A percentile compares a stretch with the other conserved stretches of the same genome.
Conservation (phyloP, 1,139 yeast species). For the Geotrichum citri-aurantii region DNA sequence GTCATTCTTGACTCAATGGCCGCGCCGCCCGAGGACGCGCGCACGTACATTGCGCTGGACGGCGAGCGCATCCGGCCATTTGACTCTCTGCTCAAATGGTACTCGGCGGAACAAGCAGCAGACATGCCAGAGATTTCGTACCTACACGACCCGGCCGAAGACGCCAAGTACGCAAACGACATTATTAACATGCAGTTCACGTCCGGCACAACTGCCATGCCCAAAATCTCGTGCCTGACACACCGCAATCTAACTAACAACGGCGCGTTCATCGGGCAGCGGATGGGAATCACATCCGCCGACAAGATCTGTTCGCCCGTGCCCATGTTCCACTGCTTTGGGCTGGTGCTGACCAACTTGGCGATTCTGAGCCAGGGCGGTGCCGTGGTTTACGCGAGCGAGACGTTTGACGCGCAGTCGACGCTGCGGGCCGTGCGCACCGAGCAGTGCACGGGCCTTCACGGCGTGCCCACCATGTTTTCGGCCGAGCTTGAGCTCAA, state of each 20-base stretch:
- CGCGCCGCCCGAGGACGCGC: slow-evolving; percentile 13
- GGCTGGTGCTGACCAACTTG: slow-evolving; percentile 34
- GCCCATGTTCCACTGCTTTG: slow-evolving; percentile 37
- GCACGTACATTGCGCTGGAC: slow-evolving; percentile 3
- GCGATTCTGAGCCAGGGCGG: slow-evolving; percentile 31
- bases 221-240: slow-evolving; percentile 32
- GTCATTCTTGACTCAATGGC: slow-evolving; percentile 14
- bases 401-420: slow-evolving; percentile 30
- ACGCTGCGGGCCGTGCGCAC: slow-evolving; percentile 28
- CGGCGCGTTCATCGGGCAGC: slow-evolving; percentile 29
- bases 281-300: slow-evolving; percentile 30
- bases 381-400: slow-evolving; percentile 32
- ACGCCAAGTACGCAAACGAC: slow-evolving; percentile 22
- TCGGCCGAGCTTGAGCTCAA: slow-evolving; percentile 31
- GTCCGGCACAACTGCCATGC: slow-evolving; percentile 34
- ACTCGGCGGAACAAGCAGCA: slow-evolving; percentile 12
- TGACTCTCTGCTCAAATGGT: slow-evolving; percentile 16
- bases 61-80: slow-evolving; percentile 16
- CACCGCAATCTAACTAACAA: slow-evolving; percentile 32
- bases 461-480: slow-evolving; percentile 37
- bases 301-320: slow-evolving; percentile 34
- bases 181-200: slow-evolving; percentile 35
- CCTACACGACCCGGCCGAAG: slow-evolving; percentile 17
- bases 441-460: slow-evolving; percentile 31
- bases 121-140: slow-evolving; percentile 16